phyloP scores from a whole-genome alignment of 2,329 filamentous ascomycete species.

The Incumbomyces lentus region DNA sequence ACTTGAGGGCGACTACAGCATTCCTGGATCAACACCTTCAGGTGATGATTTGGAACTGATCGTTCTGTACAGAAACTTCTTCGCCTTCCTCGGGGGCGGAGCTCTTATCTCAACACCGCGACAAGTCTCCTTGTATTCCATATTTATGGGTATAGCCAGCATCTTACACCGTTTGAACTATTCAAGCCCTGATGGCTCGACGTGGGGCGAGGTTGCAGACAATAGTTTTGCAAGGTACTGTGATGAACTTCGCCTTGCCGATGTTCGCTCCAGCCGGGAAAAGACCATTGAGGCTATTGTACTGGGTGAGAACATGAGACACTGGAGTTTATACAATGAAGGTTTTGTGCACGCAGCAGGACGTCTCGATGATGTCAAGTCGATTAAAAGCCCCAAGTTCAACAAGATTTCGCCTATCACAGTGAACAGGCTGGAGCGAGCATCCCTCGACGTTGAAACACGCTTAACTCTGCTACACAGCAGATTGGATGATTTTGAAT shows the following conservation, averaged over 20 bases:
- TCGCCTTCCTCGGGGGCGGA: slow-evolving; percentile 53
- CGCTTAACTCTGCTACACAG: slow-evolving; percentile 60
- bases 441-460: slow-evolving; percentile 66
- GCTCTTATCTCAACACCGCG: slow-evolving; percentile 49
- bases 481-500: slow-evolving; percentile 79
- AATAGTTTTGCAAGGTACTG: slow-evolving; percentile 50
- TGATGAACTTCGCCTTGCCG: slow-evolving; percentile 64
- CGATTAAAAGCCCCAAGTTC: slow-evolving; percentile 59
- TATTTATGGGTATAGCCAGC: slow-evolving; percentile 51
- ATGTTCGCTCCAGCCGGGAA: slow-evolving; percentile 71
- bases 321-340: slow-evolving; percentile 72
- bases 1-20: slow-evolving; percentile 41
- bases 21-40: slow-evolving; percentile 25
- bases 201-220: slow-evolving; percentile 51
- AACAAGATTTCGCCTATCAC: slow-evolving; percentile 60
- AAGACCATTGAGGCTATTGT: slow-evolving; percentile 83
- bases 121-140: slow-evolving; percentile 46
- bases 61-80: slow-evolving; percentile 51
- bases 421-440: slow-evolving; percentile 68
- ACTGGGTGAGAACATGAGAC: slow-evolving; percentile 80
- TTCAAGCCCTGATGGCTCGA: slow-evolving; percentile 51
- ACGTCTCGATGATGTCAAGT: slow-evolving; percentile 64
- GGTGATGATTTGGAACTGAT: slow-evolving; percentile 46
- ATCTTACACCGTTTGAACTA: slow-evolving; percentile 50
- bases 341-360: slow-evolving; percentile 86